Conservation (phyloP, 192 early-diverging fungal species). For the Phlyctochytrium bullatum region DNA sequence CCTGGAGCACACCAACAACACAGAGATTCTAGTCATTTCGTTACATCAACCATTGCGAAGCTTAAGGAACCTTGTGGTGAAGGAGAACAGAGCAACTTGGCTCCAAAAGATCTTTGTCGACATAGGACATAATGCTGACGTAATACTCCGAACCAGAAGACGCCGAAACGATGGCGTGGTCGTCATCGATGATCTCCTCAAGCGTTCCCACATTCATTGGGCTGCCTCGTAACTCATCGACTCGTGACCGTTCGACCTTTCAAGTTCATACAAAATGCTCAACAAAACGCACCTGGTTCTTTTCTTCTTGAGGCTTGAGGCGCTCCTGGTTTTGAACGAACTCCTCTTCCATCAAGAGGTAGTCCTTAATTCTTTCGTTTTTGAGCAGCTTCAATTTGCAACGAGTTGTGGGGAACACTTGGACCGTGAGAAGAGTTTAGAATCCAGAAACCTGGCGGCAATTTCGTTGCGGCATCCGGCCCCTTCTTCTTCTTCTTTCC, state of each 20-base stretch:
- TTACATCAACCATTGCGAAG: neutral
- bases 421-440: neutral
- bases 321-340: conserved; percentile 99
- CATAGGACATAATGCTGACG: conserved; percentile 96
- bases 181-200: conserved; percentile 99
- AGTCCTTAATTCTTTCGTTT: conserved; percentile 98
- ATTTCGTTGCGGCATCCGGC: conserved; percentile 84
- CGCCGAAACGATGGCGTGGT: conserved; percentile 97
- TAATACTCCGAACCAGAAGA: conserved; percentile 94
- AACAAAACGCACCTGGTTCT: conserved; percentile 46
- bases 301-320: conserved; percentile 96
- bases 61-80: conserved; percentile 58
- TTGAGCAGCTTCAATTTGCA: conserved; percentile 97
- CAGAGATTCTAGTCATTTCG: conserved; percentile 21
- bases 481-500: conserved; percentile 98
- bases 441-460: conserved; percentile 74
- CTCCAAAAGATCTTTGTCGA: conserved; percentile 98
- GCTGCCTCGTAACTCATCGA: conserved; percentile 93
- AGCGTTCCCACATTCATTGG: conserved; percentile 96
- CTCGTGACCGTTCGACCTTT: conserved; percentile 89
- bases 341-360: conserved; percentile 97
- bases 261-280: conserved; percentile 63
- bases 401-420: conserved; percentile 96
- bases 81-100: conserved; percentile 93
- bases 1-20: conserved; percentile 89